Percentiles rank a stretch among this genome's conserved stretches.
These are phyloP conservation scores for Schizonepeta tenuifolia DNA, from an alignment of 257 asterid genomes.

Conservation along the genomic window DNA sequence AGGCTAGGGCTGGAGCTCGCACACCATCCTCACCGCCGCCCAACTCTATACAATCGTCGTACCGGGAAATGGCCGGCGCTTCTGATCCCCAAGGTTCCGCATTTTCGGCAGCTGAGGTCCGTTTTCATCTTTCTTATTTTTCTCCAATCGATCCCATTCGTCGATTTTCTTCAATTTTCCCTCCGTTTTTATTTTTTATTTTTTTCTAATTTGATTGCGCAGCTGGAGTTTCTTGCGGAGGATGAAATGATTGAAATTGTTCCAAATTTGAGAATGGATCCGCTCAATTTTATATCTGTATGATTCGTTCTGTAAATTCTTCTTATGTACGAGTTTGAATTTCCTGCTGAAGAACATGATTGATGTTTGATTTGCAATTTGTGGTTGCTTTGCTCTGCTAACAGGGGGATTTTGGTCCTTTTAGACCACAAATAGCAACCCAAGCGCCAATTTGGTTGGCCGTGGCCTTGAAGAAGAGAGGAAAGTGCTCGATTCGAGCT, in stretches of 20 bases:
- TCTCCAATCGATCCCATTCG: not conserved
- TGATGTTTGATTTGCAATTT: not conserved
- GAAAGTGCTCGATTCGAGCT: constrained; percentile 84
- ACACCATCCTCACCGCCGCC: constrained; percentile 22
- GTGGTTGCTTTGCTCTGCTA: constrained; percentile 24
- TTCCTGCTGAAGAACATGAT: not conserved
- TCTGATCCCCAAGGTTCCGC: constrained; percentile 60
- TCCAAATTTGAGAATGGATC: constrained; percentile 84
- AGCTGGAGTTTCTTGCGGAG: constrained; percentile 97
- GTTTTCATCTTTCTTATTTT: not conserved
- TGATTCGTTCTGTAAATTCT: not conserved
- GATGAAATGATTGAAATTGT: constrained; percentile 82
- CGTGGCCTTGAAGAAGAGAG: constrained; percentile 91
- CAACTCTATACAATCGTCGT: not conserved
- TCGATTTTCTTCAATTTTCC: constrained; percentile 15
- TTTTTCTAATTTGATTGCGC: constrained; percentile 29
- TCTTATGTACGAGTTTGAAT: not conserved
- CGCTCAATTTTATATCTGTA: constrained; percentile 86
- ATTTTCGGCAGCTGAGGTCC: constrained; percentile 88
- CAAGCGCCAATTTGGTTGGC: constrained; percentile 95
- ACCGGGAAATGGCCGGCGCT: constrained; percentile 55
- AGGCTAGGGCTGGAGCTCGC: constrained; percentile 37
- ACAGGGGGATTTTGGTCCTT: constrained; percentile 95
- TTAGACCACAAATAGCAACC: constrained; percentile 69
- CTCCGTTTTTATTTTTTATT: not conserved